A percentile compares a stretch with the other conserved stretches of the same genome.
Evolutionary conservation across 2,329 filamentous ascomycete genomes (phyloP).

Genomic region (Dryadomyces quercivorus): DNA sequence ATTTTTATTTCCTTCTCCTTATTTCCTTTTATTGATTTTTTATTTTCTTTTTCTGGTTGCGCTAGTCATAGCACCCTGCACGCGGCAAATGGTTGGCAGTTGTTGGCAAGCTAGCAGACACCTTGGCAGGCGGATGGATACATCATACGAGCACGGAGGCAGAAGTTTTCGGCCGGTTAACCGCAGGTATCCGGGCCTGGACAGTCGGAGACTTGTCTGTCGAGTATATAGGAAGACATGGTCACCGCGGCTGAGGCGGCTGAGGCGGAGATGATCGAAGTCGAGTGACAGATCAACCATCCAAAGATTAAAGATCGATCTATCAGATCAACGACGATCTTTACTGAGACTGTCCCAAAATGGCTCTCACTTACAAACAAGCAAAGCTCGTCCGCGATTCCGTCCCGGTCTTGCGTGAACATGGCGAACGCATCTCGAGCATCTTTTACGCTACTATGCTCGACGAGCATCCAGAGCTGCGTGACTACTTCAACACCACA

Average conservation of each 20-base stretch:
- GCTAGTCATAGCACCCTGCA: no score
- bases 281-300: no score
- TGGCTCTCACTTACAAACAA: constrained; percentile 39
- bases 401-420: constrained; percentile 53
- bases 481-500: constrained; percentile 58
- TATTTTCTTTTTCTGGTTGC: neutral
- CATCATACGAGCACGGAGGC: no score
- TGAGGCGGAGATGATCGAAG: no score
- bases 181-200: no score
- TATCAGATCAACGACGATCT: no score
- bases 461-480: constrained; percentile 49
- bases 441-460: constrained; percentile 63
- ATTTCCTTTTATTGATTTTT: neutral
- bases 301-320: no score
- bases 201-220: no score
- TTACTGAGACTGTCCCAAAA: constrained; percentile 4
- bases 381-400: constrained; percentile 56
- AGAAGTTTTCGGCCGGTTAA: no score
- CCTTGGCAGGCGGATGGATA: no score
- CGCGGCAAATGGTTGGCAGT: neutral
- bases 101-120: neutral
- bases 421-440: constrained; percentile 57
- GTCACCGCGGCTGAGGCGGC: neutral
- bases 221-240: neutral
- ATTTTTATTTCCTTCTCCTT: neutral